Evolutionary conservation across 768 basidiomycete genomes (phyloP).

Genomic region (Mycena rosella): DNA sequence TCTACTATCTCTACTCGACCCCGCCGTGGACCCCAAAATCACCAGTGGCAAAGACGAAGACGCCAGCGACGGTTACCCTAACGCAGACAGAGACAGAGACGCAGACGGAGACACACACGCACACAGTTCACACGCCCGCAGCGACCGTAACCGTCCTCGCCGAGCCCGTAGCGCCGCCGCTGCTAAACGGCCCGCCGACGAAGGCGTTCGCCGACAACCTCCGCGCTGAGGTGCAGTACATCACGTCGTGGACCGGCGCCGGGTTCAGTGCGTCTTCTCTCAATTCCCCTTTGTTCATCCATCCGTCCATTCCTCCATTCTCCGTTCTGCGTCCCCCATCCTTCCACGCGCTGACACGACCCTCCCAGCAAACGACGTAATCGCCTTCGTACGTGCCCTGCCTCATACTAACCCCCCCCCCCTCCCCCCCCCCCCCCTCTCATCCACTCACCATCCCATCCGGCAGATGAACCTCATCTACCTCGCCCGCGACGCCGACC

Average conservation of each 20-base stretch:
- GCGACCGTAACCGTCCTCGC: slow-evolving; percentile 10
- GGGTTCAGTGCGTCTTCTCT: slow-evolving; percentile 25
- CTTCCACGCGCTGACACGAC: neutral
- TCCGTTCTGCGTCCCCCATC: too few species aligned
- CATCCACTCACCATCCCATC: neutral
- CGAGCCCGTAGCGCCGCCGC: neutral
- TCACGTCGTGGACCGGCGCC: slow-evolving; percentile 24
- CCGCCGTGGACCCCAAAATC: neutral
- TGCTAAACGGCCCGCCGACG: slow-evolving; percentile 26
- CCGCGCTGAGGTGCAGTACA: slow-evolving; percentile 22
- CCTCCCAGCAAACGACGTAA: slow-evolving; percentile 28
- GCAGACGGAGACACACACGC: neutral
- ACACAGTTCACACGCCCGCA: slow-evolving; percentile 3
- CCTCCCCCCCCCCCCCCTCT: too few species aligned
- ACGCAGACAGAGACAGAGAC: too few species aligned
- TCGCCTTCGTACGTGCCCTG: slow-evolving; percentile 23
- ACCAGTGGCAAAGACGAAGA: neutral
- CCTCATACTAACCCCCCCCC: too few species aligned
- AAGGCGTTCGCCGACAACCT: slow-evolving; percentile 25
- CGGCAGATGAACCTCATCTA: slow-evolving; percentile 52
- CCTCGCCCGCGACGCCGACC: slow-evolving; percentile 47
- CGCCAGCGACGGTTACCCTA: neutral
- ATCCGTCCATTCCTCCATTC: too few species aligned
- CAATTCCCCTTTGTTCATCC: too few species aligned
- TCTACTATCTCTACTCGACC: neutral